Base-by-base conservation (phyloP, 108 stramenopile genomes). In the Fragilaria radians region DNA sequence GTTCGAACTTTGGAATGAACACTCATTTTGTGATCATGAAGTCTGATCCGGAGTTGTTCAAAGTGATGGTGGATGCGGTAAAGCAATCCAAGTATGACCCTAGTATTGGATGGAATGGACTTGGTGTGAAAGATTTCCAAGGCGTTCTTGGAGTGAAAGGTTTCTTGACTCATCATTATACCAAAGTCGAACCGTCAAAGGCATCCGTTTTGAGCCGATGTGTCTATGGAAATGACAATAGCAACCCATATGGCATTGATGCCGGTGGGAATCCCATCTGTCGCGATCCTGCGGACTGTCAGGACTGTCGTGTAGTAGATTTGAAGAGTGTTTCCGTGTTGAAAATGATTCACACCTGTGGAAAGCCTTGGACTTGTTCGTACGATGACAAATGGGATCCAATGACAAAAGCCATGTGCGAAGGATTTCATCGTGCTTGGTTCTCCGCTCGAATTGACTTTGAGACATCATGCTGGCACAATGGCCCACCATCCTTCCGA, bases 61-160 rank as follows among this genome's bases (percentile, higher is more conserved):
- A 57, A 1, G 32, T 34, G 11, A 30, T 57, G 1, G 28, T 22
- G 3, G 31, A 32, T 3, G n/a, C 28, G 22, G 19, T 23, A 30
- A 34, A 19, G n/a, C 19, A 22, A 17, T n/a, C 33, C n/a, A 21
- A 19, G 18, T 57, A 23, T 19, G 29, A 31, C 3, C 55, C 31
- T 33, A 32, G 1, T n/a, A 33, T 27, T 32, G 55, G 55, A 1
- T 57, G 55, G 55, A 27, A 32, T 3, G 29, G 55, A 24, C 22
- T 1, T 19, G 55, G 55, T 5, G 24, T 57, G 14, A 32, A 19
- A 34, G 55, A 27, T 2, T 57, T 57, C 28, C 2, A 29, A 1
- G 31, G 55, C 9, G 55, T 28, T 34, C 2, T 57, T 2, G 55
- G 55, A 1, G 22, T 3, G 4, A 57, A 19, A 2, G 55, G 55